Evolutionary conservation across 108 stramenopile genomes (phyloP).

Genomic region (Nitzschia palea): DNA sequence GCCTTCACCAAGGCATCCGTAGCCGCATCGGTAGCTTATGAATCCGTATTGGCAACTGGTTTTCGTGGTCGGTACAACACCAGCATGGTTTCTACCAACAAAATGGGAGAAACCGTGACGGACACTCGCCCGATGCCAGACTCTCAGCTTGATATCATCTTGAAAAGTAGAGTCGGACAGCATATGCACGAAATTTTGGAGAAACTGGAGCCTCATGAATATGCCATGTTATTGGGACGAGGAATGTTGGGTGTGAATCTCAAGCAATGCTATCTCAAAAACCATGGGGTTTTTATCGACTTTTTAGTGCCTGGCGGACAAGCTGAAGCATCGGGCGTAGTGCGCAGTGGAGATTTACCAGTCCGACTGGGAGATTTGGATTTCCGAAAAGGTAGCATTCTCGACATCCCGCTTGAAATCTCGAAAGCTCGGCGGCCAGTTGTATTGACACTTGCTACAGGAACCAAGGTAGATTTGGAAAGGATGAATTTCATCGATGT

Average conservation of each 20-base stretch:
- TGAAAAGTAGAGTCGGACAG: conserved; percentile 42
- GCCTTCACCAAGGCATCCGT: conserved; percentile 20
- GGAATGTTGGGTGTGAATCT: conserved; percentile 83
- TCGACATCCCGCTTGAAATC: conserved; percentile 63
- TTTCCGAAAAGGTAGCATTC: conserved; percentile 72
- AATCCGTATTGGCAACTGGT: conserved; percentile 25
- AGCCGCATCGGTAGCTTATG: conserved; percentile 33
- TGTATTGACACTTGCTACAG: conserved; percentile 60
- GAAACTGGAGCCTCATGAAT: conserved; percentile 55
- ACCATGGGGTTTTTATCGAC: conserved; percentile 81
- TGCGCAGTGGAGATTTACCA: conserved; percentile 65
- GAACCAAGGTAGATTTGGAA: conserved; percentile 46
- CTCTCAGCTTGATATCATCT: conserved; percentile 52
- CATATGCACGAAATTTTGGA: conserved; percentile 55
- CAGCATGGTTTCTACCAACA: not conserved
- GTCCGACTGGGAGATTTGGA: conserved; percentile 63
- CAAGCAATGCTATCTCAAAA: conserved; percentile 74
- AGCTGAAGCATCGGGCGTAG: conserved; percentile 65
- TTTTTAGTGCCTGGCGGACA: conserved; percentile 70
- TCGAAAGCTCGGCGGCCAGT: conserved; percentile 62
- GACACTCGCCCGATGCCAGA: conserved; percentile 5
- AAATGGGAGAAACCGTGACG: not conserved
- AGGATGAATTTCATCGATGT: conserved; percentile 54
- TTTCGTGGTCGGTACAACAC: conserved; percentile 39
- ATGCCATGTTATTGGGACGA: conserved; percentile 70